Conservation (phyloP, 495 filamentous ascomycete species). For the Neurospora sp. region DNA sequence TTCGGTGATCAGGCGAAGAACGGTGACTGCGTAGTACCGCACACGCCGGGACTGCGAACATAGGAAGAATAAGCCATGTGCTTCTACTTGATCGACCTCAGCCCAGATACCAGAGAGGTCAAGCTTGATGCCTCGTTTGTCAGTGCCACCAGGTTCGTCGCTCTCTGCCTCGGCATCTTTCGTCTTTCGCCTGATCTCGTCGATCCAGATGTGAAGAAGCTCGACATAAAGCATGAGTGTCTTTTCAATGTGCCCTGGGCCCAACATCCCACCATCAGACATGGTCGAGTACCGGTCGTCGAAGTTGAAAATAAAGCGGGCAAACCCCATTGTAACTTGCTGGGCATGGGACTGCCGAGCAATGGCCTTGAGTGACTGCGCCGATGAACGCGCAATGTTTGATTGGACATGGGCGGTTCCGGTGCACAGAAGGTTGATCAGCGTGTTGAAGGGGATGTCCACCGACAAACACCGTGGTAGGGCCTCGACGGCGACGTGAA, state of each 20-base stretch:
- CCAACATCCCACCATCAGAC: slow-evolving; percentile 96
- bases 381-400: slow-evolving; percentile 86
- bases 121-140: slow-evolving; percentile 59
- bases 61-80: slow-evolving; percentile 94
- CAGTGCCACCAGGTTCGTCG: slow-evolving; percentile 45
- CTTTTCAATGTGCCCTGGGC: slow-evolving; percentile 88
- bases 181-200: slow-evolving; percentile 83
- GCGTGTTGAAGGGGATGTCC: slow-evolving; percentile 83
- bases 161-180: slow-evolving; percentile 58
- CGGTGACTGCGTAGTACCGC: slow-evolving; percentile 81
- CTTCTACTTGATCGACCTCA: slow-evolving; percentile 93
- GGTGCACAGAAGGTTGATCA: slow-evolving; percentile 92
- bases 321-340: slow-evolving; percentile 93
- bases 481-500: slow-evolving; percentile 93
- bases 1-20: slow-evolving; percentile 83
- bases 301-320: slow-evolving; percentile 94
- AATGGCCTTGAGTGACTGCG: slow-evolving; percentile 88
- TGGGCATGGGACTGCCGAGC: slow-evolving; percentile 89
- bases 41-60: slow-evolving; percentile 91
- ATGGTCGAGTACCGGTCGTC: slow-evolving; percentile 95
- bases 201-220: slow-evolving; percentile 89
- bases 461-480: slow-evolving; percentile 84
- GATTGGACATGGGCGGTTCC: slow-evolving; percentile 91
- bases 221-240: slow-evolving; percentile 90
- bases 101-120: slow-evolving; percentile 81